A percentile compares a stretch with the other conserved stretches of the same genome.
These are phyloP conservation scores for Suillus tomentosus DNA, from an alignment of 768 basidiomycete genomes.

Conservation along the genomic window DNA sequence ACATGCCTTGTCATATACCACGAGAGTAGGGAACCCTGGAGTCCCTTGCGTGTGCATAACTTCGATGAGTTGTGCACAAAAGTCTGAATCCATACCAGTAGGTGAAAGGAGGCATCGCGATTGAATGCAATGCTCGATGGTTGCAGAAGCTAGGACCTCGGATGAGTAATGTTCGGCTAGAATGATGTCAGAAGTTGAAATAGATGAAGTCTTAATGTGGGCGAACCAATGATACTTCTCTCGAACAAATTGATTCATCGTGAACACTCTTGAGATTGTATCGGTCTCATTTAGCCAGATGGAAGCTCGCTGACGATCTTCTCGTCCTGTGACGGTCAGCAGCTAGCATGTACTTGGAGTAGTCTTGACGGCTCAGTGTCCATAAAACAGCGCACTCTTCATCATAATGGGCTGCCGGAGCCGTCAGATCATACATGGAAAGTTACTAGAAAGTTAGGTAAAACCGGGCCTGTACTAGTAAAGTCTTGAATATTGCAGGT, in stretches of 20 bases:
- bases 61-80: constrained; percentile 72
- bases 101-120: constrained; percentile 91
- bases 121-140: constrained; percentile 91
- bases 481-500: constrained; percentile 14
- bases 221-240: constrained; percentile 87
- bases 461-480: constrained; percentile 70
- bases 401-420: constrained; percentile 76
- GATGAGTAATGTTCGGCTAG: constrained; percentile 40
- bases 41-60: constrained; percentile 88
- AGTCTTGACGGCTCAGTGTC: constrained; percentile 67
- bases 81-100: constrained; percentile 82
- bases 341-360: constrained; percentile 51
- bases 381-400: constrained; percentile 67
- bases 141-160: constrained; percentile 50
- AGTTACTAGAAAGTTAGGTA: constrained; percentile 96
- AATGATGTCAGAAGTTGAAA: not conserved
- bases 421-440: constrained; percentile 84
- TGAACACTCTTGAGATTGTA: constrained; percentile 68
- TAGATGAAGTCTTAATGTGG: constrained; percentile 42
- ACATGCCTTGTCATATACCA: constrained; percentile 79
- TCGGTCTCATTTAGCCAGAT: constrained; percentile 65
- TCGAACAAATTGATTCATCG: constrained; percentile 70
- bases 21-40: constrained; percentile 81
- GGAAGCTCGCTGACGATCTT: constrained; percentile 55
- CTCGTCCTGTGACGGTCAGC: constrained; percentile 74